Percentiles rank a stretch among this genome's conserved stretches.
These are phyloP conservation scores for Hippophae tibetana DNA, from an alignment of 306 rosid genomes.

Conservation along the genomic window DNA sequence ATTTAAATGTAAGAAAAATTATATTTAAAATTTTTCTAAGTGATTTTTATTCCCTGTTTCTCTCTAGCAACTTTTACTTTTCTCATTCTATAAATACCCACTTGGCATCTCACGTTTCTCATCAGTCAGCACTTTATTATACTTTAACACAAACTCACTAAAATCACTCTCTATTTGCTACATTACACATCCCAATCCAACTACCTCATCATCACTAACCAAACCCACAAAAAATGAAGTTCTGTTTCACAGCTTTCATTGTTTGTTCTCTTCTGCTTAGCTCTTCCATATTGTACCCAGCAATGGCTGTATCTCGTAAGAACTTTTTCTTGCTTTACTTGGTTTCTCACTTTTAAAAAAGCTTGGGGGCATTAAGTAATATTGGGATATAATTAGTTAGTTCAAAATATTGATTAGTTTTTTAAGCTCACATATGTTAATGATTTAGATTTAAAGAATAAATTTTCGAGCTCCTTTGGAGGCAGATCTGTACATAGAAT, in stretches of 20 bases:
- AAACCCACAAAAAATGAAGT: slow-evolving; percentile 28
- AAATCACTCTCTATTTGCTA: too few relatives aligned
- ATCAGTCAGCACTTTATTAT: neutral
- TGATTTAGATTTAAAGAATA: too few relatives aligned
- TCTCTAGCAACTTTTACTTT: neutral
- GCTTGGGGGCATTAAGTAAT: too few relatives aligned
- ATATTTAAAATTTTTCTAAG: too few relatives aligned
- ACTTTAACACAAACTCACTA: neutral
- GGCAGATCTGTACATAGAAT: too few relatives aligned
- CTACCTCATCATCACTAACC: neutral
- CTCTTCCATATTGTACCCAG: slow-evolving; percentile 31
- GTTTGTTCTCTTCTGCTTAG: slow-evolving; percentile 41
- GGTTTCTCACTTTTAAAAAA: neutral
- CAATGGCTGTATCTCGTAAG: slow-evolving; percentile 33
- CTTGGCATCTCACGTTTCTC: too few relatives aligned
- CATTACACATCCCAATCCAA: too few relatives aligned
- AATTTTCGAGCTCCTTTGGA: too few relatives aligned
- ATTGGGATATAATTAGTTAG: too few relatives aligned
- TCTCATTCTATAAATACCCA: neutral
- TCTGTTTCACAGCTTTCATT: slow-evolving; percentile 24
- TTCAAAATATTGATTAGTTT: too few relatives aligned
- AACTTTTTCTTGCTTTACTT: neutral
- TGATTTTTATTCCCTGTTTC: neutral
- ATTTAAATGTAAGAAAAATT: too few relatives aligned
- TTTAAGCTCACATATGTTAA: too few relatives aligned